These are phyloP conservation scores for Pyrenochaeta sp. DNA, from an alignment of 2,329 filamentous ascomycete genomes.

Conservation along the genomic window DNA sequence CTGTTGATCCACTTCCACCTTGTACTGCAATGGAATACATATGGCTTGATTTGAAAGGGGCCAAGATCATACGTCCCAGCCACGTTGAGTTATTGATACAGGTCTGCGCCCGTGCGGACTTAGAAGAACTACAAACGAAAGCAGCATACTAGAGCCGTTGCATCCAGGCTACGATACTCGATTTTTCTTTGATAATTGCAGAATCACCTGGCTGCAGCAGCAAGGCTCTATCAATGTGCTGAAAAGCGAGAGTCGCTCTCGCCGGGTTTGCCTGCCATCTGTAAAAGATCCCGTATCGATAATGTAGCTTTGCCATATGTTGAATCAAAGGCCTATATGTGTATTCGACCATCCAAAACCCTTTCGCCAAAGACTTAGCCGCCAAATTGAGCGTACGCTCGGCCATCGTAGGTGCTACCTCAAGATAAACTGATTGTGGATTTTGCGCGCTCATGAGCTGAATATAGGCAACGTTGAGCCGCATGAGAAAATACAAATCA, in stretches of 20 bases:
- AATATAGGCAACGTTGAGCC: constrained; percentile 23
- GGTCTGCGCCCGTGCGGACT: too few relatives aligned
- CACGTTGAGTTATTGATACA: too few relatives aligned
- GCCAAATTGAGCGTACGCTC: constrained; percentile 8
- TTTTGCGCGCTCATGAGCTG: constrained; percentile 9
- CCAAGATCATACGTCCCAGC: too few relatives aligned
- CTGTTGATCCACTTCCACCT: too few relatives aligned
- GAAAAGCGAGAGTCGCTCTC: neutral
- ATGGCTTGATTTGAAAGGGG: too few relatives aligned
- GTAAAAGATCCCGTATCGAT: constrained; percentile 10
- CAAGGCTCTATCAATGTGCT: constrained; percentile 3
- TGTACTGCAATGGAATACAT: too few relatives aligned
- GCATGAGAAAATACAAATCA: constrained; percentile 22
- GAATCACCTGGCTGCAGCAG: constrained; percentile 9
- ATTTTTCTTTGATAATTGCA: constrained; percentile 9
- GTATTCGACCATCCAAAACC: constrained; percentile 17
- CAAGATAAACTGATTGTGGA: neutral
- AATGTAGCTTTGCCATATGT: constrained; percentile 16
- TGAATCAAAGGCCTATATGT: constrained; percentile 5
- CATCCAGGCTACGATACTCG: constrained; percentile 12
- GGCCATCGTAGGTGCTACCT: constrained; percentile 1
- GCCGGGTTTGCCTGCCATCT: constrained; percentile 7
- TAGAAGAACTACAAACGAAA: too few relatives aligned
- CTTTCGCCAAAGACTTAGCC: neutral
- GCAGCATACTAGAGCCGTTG: neutral